These are phyloP conservation scores for Cystobasidium slooffiae DNA, from an alignment of 1,284 basidiomycete genomes.

Conservation along the genomic window DNA sequence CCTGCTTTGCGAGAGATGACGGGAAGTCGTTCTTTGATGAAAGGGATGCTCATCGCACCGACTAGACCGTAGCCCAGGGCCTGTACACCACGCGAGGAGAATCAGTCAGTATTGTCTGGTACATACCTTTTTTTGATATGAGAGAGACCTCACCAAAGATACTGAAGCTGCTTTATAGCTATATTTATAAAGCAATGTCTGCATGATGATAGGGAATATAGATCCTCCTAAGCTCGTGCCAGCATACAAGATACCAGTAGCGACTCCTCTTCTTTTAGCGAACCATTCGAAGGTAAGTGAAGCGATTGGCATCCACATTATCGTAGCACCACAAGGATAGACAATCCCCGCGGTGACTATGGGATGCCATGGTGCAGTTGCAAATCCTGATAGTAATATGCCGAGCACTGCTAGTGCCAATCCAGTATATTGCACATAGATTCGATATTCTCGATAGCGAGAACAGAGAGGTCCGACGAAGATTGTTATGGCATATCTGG, in stretches of 20 bases:
- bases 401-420: conserved; percentile 36
- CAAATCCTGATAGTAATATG: conserved; percentile 55
- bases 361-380: conserved; percentile 56
- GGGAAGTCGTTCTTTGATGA: conserved; percentile 18
- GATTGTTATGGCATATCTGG: neutral
- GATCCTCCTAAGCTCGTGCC: conserved; percentile 49
- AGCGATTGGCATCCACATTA: conserved; percentile 56
- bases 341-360: conserved; percentile 56
- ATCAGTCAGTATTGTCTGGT: neutral
- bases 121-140: neutral
- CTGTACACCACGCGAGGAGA: neutral
- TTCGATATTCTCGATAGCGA: conserved; percentile 11
- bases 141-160: conserved; percentile 47
- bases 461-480: conserved; percentile 7
- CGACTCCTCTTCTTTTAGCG: conserved; percentile 54
- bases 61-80: conserved; percentile 14
- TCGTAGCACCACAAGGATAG: conserved; percentile 54
- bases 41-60: neutral
- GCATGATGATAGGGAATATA: conserved; percentile 56
- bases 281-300: conserved; percentile 59
- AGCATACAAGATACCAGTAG: conserved; percentile 56
- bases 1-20: neutral
- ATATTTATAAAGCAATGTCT: conserved; percentile 53
- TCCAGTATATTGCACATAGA: conserved; percentile 8
- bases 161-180: conserved; percentile 58